Evolutionary conservation across 2,329 filamentous ascomycete genomes (phyloP), one percentile per base, ranked within the genome.

Genomic region (Pyrenochaeta sp.): DNA sequence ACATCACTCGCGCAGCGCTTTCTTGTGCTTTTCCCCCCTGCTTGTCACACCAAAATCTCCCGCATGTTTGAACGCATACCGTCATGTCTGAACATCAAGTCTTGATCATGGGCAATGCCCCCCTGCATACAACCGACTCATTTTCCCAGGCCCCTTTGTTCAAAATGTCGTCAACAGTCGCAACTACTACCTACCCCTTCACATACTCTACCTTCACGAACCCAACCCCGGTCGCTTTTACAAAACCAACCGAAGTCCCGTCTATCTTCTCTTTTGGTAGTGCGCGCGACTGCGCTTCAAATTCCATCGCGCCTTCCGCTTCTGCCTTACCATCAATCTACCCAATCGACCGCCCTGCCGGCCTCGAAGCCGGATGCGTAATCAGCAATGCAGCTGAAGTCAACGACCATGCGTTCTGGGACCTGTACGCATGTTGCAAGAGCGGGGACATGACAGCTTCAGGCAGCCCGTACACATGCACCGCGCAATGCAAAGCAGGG

Each of bases 401-500:
- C 54, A 67, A 64, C 32, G 45, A 56, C n/a, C 59, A 67, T 17
- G 56, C 62, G 10, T 67, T 67, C 51, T 67, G 62, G 62, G 62
- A 67, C 37, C 36, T 65, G 31, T 65, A 67, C 17, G 56, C 42
- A 4, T 67, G 60, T 39, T 67, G 62, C 43, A 54, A 59, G 29
- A 41, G 51, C 1, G 36, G 41, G 2, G 50, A 61, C 6, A 43
- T 61, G 15, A 37, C 27, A 2, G 47, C 58, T 0, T 27, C 37
- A 2, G 62, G 62, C 6, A 35, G 17, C 10, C 51, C 55, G 15
- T 30, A 33, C n/a, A 51, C 51, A 11, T 57, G 47, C 36, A 62
- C 57, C 2, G 49, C 58, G 23, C 45, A 61, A 43, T 67, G 62
- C 23, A 39, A 9, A 10, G 45, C 45, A 1, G 42, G 31, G 4